Conservation (phyloP, 306 rosid species). For the Trifolium subterraneum region DNA sequence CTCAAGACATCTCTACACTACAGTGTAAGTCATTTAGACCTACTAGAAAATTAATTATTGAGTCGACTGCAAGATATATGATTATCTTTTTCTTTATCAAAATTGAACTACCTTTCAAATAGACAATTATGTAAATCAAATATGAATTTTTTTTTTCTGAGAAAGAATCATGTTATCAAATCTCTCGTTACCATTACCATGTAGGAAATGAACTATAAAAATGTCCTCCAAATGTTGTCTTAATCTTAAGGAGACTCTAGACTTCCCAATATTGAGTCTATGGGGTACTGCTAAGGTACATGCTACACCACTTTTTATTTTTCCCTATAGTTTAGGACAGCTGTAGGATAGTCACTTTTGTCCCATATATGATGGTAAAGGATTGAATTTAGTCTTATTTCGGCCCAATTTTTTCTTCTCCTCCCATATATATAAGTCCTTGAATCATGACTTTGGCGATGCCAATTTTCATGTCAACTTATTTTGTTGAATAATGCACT, state of each 20-base stretch:
- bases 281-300: slow-evolving; percentile 37
- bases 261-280: slow-evolving; percentile 33
- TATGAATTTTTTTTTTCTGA: too few relatives aligned
- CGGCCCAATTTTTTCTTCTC: not conserved
- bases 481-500: slow-evolving; percentile 15
- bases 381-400: slow-evolving; percentile 44
- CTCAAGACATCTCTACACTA: too few relatives aligned
- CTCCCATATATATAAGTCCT: not conserved
- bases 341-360: slow-evolving; percentile 65
- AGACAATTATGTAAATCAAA: too few relatives aligned
- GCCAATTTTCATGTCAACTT: slow-evolving; percentile 11
- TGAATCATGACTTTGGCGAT: slow-evolving; percentile 15
- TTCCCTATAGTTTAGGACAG: slow-evolving; percentile 50
- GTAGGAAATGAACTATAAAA: too few relatives aligned
- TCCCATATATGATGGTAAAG: slow-evolving; percentile 56
- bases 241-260: slow-evolving; percentile 30
- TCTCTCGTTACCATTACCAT: too few relatives aligned
- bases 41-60: too few relatives aligned
- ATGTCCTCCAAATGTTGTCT: too few relatives aligned
- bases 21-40: too few relatives aligned
- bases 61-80: too few relatives aligned
- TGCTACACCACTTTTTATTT: slow-evolving; percentile 41
- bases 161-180: too few relatives aligned
- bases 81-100: too few relatives aligned
- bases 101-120: too few relatives aligned